Conservation (phyloP, 1,284 basidiomycete genomes). For the Leccinum subfulvum region DNA sequence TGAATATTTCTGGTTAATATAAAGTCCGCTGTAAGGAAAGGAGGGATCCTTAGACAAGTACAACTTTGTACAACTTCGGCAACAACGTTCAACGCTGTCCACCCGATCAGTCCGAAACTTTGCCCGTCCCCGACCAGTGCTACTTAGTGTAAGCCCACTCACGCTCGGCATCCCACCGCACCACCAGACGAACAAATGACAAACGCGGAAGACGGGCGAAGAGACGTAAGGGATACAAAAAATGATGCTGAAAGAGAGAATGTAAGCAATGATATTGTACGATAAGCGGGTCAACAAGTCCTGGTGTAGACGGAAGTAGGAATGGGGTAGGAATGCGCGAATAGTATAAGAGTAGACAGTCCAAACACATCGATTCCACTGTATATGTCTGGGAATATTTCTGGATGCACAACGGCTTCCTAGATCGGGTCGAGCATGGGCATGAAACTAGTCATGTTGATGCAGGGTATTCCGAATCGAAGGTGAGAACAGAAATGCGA, state of each 20-base stretch:
- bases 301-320: slow-evolving; percentile 21
- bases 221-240: slow-evolving; percentile 23
- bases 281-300: slow-evolving; percentile 30
- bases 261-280: slow-evolving; percentile 32
- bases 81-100: slow-evolving; percentile 18
- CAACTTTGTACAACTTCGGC: slow-evolving; percentile 24
- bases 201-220: slow-evolving; percentile 9
- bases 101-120: slow-evolving; percentile 6
- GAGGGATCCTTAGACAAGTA: slow-evolving; percentile 14
- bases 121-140: not conserved
- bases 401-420: slow-evolving; percentile 22
- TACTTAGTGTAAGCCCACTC: not conserved
- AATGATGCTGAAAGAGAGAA: slow-evolving; percentile 22
- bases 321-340: slow-evolving; percentile 25
- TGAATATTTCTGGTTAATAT: slow-evolving; percentile 14
- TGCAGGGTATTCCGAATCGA: slow-evolving; percentile 12
- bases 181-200: slow-evolving; percentile 5
- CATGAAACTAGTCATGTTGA: slow-evolving; percentile 1
- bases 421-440: slow-evolving; percentile 25
- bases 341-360: slow-evolving; percentile 30
- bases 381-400: slow-evolving; percentile 27
- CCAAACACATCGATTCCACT: slow-evolving; percentile 17
- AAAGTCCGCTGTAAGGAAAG: slow-evolving; percentile 22
- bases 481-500: not conserved
- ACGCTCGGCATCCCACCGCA: not conserved